A percentile compares a stretch with the other conserved stretches of the same genome.
phyloP scores from a whole-genome alignment of 192 early-diverging fungal genomes.

The Spizellomyces sp. region DNA sequence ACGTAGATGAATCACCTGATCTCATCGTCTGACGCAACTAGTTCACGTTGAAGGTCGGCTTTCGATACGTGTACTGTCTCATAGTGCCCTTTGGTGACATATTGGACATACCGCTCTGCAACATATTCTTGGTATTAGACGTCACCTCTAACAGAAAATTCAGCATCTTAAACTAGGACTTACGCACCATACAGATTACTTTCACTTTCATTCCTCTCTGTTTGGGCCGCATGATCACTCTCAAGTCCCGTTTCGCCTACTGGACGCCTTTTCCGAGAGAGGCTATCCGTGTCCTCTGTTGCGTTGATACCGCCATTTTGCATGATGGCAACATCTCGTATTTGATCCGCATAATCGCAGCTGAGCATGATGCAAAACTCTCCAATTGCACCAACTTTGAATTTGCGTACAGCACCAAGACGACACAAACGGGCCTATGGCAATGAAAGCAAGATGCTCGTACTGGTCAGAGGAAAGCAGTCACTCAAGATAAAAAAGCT shows the following conservation, averaged over 20 bases:
- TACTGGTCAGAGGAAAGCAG: not conserved
- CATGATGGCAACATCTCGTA: not conserved
- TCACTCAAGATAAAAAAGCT: no score
- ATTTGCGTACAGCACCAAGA: slow-evolving; percentile 8
- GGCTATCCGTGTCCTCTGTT: no score
- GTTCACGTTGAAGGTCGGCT: not conserved
- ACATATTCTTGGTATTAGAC: slow-evolving; percentile 1
- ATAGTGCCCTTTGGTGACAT: not conserved
- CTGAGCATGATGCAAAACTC: slow-evolving; percentile 22
- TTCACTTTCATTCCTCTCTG: not conserved
- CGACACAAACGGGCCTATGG: not conserved
- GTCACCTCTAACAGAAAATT: not conserved
- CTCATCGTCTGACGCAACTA: slow-evolving; percentile 13
- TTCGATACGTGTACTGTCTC: slow-evolving; percentile 1
- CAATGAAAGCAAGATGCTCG: not conserved
- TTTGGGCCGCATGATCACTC: no score
- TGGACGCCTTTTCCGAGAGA: no score
- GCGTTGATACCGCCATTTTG: not conserved
- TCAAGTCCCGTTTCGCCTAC: no score
- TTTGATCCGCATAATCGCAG: slow-evolving; percentile 19
- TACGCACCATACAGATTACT: not conserved
- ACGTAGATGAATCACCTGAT: slow-evolving; percentile 1
- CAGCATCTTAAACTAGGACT: not conserved
- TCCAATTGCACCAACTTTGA: slow-evolving; percentile 13
- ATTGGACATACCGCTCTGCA: not conserved